Base-by-base conservation (phyloP, 257 asterid species). In the Rehmannia glutinosa region DNA sequence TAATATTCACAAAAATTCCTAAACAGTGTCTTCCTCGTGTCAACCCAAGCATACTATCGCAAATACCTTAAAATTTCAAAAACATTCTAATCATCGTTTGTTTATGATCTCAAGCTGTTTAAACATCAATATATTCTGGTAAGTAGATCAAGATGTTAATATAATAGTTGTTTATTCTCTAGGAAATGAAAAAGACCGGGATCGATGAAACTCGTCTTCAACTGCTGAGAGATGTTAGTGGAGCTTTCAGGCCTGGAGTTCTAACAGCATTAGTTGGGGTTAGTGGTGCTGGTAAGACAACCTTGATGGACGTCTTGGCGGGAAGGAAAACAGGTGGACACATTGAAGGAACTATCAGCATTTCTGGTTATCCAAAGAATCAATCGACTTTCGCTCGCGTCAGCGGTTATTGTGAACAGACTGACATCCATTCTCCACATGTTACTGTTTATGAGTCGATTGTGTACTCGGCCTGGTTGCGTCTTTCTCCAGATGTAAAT, bases 221-320 rank as follows among this genome's bases (percentile, higher is more conserved):
- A 30, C 58, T 91, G 68, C 69, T 88, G 78, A 81, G 82, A 71
- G 89, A 88, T 33, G 95, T 88, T 9, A 88, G 95, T 64, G 96
- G 97, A 39, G 91, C 96, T 66, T 91, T 91, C 69, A 75, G 92
- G 80, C 97, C 97, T 0, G 97, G 97, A 11, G 88, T 91, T 59
- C 77, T 91, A 21, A 88, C 97, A 1, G 96, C 97, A 24, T 75
- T 91, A 73, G 92, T 91, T 28, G 97, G 97, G 30, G 91, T 91
- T 3, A 91, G 97, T 78, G 96, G 97, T 28, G 97, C 97, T 13
- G 97, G 97, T 23, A 91, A 91, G 82, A 91, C 97, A 8, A 90
- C 96, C 0, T 62, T 90, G 69, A 87, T 90, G 97, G 97, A 90
- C 59, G 97, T 87, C 33, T 81, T 90, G 81, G 97, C 97, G 0